phyloP scores from a whole-genome alignment of 768 basidiomycete species.

The Boletus vermiculosoides region DNA sequence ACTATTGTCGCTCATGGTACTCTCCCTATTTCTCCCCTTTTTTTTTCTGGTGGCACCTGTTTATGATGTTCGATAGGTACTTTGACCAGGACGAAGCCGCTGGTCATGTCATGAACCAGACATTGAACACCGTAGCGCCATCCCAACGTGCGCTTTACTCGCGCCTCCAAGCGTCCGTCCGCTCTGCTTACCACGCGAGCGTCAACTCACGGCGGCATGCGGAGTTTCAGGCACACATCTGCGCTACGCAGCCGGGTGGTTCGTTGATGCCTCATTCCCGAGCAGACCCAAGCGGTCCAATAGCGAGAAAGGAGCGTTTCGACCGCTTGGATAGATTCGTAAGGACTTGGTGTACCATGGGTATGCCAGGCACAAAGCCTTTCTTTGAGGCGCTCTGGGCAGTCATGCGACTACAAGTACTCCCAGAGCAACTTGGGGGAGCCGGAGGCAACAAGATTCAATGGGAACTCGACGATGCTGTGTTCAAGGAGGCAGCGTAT shows the following conservation, averaged over 20 bases:
- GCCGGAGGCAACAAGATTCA: slow-evolving; percentile 70
- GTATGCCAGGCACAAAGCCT: slow-evolving; percentile 87
- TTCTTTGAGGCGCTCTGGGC: slow-evolving; percentile 72
- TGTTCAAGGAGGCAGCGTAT: slow-evolving; percentile 92
- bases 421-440: slow-evolving; percentile 79
- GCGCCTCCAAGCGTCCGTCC: slow-evolving; percentile 81
- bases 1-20: slow-evolving; percentile 76
- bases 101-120: slow-evolving; percentile 79
- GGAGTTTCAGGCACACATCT: slow-evolving; percentile 83
- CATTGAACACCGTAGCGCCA: slow-evolving; percentile 72
- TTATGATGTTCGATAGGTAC: slow-evolving; percentile 54
- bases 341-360: slow-evolving; percentile 78
- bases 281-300: slow-evolving; percentile 56
- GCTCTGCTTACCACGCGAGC: slow-evolving; percentile 81
- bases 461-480: slow-evolving; percentile 94
- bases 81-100: slow-evolving; percentile 78
- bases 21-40: slow-evolving; percentile 13
- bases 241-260: slow-evolving; percentile 74
- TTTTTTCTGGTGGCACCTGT: not conserved
- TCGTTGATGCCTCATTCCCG: slow-evolving; percentile 76
- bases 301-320: slow-evolving; percentile 75
- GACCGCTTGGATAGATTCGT: slow-evolving; percentile 76
- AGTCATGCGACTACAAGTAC: slow-evolving; percentile 73
- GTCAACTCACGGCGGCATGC: slow-evolving; percentile 73
- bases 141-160: slow-evolving; percentile 87